These are phyloP conservation scores for Penicillium bovifimosum DNA, from an alignment of 495 filamentous ascomycete genomes.

Conservation along the genomic window DNA sequence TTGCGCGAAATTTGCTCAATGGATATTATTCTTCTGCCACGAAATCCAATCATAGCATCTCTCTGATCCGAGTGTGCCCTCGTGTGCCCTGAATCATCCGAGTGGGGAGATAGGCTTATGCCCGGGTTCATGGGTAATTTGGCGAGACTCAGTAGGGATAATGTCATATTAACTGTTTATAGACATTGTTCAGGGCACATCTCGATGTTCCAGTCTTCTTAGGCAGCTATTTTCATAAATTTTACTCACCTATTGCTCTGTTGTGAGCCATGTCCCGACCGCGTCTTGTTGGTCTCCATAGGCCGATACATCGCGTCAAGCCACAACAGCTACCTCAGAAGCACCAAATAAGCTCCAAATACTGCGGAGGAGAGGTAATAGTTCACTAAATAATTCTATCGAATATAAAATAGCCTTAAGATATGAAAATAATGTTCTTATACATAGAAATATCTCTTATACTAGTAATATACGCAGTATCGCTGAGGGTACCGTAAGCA, in stretches of 20 bases:
- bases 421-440: too few species aligned
- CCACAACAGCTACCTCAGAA: background rate
- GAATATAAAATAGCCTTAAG: too few species aligned
- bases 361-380: background rate
- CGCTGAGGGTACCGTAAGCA: constrained; percentile 7
- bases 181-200: background rate
- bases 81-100: constrained; percentile 2
- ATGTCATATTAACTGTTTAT: background rate
- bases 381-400: background rate
- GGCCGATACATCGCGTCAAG: background rate
- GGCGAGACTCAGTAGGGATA: background rate
- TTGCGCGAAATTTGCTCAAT: background rate
- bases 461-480: too few species aligned
- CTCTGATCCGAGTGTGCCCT: constrained; percentile 1
- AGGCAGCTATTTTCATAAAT: background rate
- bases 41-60: constrained; percentile 1
- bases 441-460: too few species aligned
- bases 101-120: background rate
- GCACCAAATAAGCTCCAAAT: background rate
- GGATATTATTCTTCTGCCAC: background rate
- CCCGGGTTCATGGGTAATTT: background rate
- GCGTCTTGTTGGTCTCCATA: background rate
- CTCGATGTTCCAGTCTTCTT: background rate
- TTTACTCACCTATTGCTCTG: background rate
- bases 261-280: background rate